Base-by-base conservation (phyloP, 768 basidiomycete species). In the Agaricus subrufescens region DNA sequence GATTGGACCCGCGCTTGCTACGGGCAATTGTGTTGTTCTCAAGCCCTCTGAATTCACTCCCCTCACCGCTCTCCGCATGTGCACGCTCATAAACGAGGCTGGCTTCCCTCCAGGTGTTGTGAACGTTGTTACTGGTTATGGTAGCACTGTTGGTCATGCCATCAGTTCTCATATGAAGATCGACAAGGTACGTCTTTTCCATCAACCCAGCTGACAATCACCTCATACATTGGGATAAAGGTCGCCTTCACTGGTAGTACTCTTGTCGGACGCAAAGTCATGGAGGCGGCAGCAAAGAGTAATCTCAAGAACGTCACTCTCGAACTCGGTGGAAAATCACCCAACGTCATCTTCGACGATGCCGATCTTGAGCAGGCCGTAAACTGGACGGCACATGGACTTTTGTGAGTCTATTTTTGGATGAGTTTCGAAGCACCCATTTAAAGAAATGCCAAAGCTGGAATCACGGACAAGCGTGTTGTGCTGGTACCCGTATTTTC, bases 231-330 rank as follows among this genome's bases (percentile, higher is more conserved):
- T 8, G 82, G 58, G 89, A 10, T 15, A 31, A 11, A 56, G 55
- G 77, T 94, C 29, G 87, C 91, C 0, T 95, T 96, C 74, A 96
- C 94, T 0, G 93, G 92, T 2, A 88, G 86, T 57, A 91, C 90
- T 1, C 73, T 85, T 40, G 82, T 86, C 25, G 94, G 94, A 8
- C 80, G 91, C 10, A 85, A 84, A 62, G 78, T 96, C 65, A 76
- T 93, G 77, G 83, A 90, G 62, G 87, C 89, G 3, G 81, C 93
- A 2, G 82, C 90, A 1, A 83, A 85, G 68, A 83, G 82, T 30
- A 97, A 96, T 66, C 67, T 97, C 63, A 97, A 96, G 74, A 82
- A 81, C 56, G 85, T 91, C 50, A 89, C 89, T 1, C 81, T 93
- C 31, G 91, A 92, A 69, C 77, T 93, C 25, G 91, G 91, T 14